Base-by-base conservation (phyloP, 139 green algal species). In the Pseudopediastrum boryanum region DNA sequence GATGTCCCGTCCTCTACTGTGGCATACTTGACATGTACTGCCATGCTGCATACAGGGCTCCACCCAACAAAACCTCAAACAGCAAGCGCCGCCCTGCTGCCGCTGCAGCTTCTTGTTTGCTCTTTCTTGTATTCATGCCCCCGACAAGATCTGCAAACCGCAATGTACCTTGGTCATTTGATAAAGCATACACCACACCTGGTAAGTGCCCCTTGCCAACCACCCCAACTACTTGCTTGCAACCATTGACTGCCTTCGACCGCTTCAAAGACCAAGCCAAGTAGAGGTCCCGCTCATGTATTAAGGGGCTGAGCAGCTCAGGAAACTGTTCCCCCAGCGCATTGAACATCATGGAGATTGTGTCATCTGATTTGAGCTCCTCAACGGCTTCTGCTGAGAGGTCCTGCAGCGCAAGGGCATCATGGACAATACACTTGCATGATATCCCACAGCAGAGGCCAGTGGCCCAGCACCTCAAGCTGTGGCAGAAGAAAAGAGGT, bases 241-340 rank as follows among this genome's bases (percentile, higher is more conserved):
- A 78, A 9, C 88, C 88, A 70, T 91, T 91, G 21, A 96, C 92
- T 0, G 92, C 92, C 65, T 93, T 94, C 50, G 78, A 88, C 38
- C 92, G 86, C 63, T 93, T 93, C 7, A 95, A 42, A 19, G 67
- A 88, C 92, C 92, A 96, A 0, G 89, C 88, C 43, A 96, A 80
- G 75, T 95, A 96, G 4, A 90, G 50, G 68, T 96, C 92, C 0
- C 92, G 82, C 69, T 96, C 92, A 23, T 87, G 10, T 51, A 61
- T 71, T 38, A 81, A 51, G 8, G 71, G 65, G 16, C 48, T 44
- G 9, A 88, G 48, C 7, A 90, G 71, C 79, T 88, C 79, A 2
- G 85, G 85, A 44, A 81, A 86, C 5, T 64, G 61, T 21, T 82
- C 69, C 13, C 71, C 70, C 4, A 90, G 71, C 7, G 51, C 66